Evolutionary conservation across 371 early-diverging fungal genomes (phyloP), one percentile per base, ranked within the genome.

Genomic region (Apophysomyces trapeziformis): DNA sequence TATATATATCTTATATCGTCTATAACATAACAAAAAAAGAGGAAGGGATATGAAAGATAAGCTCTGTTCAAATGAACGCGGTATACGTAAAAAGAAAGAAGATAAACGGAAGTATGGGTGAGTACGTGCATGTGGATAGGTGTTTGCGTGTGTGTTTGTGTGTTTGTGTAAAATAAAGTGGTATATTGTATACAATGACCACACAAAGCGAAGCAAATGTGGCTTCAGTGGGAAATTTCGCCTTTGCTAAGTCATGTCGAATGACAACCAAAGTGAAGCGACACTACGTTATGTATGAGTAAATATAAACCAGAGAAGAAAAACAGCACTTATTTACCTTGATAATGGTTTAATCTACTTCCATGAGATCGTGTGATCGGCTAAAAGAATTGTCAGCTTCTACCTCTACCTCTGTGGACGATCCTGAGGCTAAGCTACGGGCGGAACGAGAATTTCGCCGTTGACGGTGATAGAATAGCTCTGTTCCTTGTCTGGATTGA

Each of bases 361-460:
- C 69, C 69, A 69, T 69, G 50, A 69, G 38, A 65, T 69, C 69
- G 36, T 65, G 69, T 45, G 57, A 46, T 47, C 37, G 45, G 50
- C 41, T 57, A 43, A 46, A 57, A 45, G 44, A 65, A 32, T 65
- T 64, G 32, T 60, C 62, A 39, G 59, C 60, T 50, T 72, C 72
- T 7, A 63, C 66, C 38, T 72, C 72, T 11, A 67, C 72, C 60
- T 72, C 72, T 7, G 72, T 72, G 7, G 68, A 68, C 18, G 72
- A 72, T 13, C 72, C 72, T 9, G 72, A 72, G 4, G 72, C 68
- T 4, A 72, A 57, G 57, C 68, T 68, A 43, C 62, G 72, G 4
- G 68, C 65, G 1, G 67, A 65, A 47, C 68, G 72, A 1, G 68
- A 72, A 47, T 72, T 64, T 37, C 68, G 61, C 37, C 72, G 65